Base-by-base conservation (phyloP, 306 rosid genomes). In the Cajanus cajan region DNA sequence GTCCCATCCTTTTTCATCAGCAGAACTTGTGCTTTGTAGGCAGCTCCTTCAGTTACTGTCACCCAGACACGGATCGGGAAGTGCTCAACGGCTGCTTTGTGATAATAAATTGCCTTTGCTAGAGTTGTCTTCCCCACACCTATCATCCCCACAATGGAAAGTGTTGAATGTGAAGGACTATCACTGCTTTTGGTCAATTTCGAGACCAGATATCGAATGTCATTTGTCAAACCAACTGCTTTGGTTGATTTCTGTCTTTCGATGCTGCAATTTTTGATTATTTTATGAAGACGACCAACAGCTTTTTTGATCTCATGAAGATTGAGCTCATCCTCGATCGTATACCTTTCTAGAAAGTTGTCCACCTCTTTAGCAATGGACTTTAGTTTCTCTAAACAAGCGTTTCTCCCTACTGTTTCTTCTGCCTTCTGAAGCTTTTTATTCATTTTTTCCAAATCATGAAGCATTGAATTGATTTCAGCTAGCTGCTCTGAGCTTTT, bases 41-140 rank as follows among this genome's bases (percentile, higher is more conserved):
- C 78, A 28, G 48, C 52, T 78, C 70, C 45, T 18, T 31, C 10
- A 41, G 79, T 58, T 43, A 77, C 11, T 54, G 74, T 14, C 34
- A 81, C 70, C 90, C 84, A 78, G 8, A 34, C 78, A 28, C 80
- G 82, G 72, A 43, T 9, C 13, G 69, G 69, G 69, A 84, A 87
- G 55, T 58, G 58, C 1, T 44, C 1, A 4, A 21, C 18, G 8
- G 74, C 34, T 8, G 24, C 6, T 28, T 66, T 37, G 57, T 71
- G 63, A 34, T 76, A 14, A 73, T 28, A 87, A 37, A 87, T 71
- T 40, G 28, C 59, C 10, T 79, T 76, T 12, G 90, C 88, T 37
- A 87, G 63, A 66, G 85, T 76, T 21, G 84, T 84, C 85, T 87
- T 87, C 39, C 90, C 90, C 5, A 76, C 61, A 36, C 90, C 90